A percentile compares a stretch with the other conserved stretches of the same genome.
phyloP scores from a whole-genome alignment of 1,284 basidiomycete species.

The Pascua guehoae region DNA sequence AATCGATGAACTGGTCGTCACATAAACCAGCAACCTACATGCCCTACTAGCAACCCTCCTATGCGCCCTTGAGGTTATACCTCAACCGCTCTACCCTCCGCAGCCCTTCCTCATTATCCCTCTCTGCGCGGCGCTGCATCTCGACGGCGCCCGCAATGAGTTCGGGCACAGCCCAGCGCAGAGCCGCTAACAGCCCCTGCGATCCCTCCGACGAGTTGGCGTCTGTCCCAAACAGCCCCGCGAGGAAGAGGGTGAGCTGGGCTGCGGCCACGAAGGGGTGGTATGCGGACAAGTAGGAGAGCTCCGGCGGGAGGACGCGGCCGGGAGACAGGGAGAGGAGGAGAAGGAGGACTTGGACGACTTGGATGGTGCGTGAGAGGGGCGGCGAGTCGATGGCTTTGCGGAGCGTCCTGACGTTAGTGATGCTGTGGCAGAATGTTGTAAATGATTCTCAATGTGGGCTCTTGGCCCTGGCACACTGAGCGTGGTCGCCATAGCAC shows the following conservation, averaged over 20 bases:
- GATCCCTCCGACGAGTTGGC: background rate
- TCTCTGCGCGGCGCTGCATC: conserved; percentile 32
- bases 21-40: too few relatives aligned
- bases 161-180: conserved; percentile 32
- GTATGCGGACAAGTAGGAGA: background rate
- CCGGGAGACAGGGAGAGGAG: conserved; percentile 33
- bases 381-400: too few relatives aligned
- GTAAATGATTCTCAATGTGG: background rate
- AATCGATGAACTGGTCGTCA: too few relatives aligned
- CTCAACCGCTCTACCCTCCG: conserved; percentile 27
- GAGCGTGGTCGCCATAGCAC: too few relatives aligned
- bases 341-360: conserved; percentile 27
- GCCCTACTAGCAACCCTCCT: background rate
- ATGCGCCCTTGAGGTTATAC: conserved; percentile 40
- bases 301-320: conserved; percentile 14
- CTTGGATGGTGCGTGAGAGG: too few relatives aligned
- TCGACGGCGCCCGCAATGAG: conserved; percentile 31
- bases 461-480: too few relatives aligned
- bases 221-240: conserved; percentile 1
- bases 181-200: conserved; percentile 15
- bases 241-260: conserved; percentile 29
- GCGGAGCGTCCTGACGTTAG: conserved; percentile 4
- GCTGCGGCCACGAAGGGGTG: conserved; percentile 17
- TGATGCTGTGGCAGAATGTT: background rate
- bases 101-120: conserved; percentile 23